Conservation (phyloP, 2,329 filamentous ascomycete species). For the Aspergillus fructus region DNA sequence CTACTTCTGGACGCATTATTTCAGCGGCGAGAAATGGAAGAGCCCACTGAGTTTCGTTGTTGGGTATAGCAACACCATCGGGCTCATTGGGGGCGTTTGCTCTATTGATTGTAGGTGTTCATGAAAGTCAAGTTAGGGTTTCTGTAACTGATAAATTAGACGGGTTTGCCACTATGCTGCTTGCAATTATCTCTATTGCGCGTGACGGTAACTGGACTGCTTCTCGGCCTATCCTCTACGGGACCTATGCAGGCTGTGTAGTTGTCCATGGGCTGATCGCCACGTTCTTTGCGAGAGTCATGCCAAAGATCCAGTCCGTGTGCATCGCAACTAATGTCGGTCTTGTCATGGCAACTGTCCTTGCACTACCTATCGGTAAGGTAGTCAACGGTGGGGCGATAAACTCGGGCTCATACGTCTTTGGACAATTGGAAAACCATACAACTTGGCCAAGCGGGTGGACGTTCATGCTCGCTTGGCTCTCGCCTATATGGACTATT, state of each 20-base stretch:
- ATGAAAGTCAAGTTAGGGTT: too few relatives aligned
- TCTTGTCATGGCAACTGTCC: slow-evolving; percentile 55
- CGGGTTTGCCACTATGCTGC: slow-evolving; percentile 30
- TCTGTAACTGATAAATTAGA: slow-evolving; percentile 10
- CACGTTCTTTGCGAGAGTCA: slow-evolving; percentile 53
- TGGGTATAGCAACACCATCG: slow-evolving; percentile 61
- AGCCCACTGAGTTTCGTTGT: slow-evolving; percentile 60
- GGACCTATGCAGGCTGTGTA: slow-evolving; percentile 55
- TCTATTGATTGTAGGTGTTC: slow-evolving; percentile 56
- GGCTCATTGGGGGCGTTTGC: slow-evolving; percentile 59
- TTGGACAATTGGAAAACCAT: slow-evolving; percentile 55
- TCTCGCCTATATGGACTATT: slow-evolving; percentile 61
- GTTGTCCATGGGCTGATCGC: slow-evolving; percentile 56
- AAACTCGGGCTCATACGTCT: slow-evolving; percentile 51
- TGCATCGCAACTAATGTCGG: slow-evolving; percentile 57
- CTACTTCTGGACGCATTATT: slow-evolving; percentile 61
- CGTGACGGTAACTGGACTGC: slow-evolving; percentile 57
- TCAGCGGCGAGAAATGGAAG: slow-evolving; percentile 53
- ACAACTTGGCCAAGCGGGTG: slow-evolving; percentile 59
- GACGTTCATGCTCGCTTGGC: slow-evolving; percentile 61
- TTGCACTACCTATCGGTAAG: slow-evolving; percentile 55
- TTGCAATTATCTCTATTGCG: slow-evolving; percentile 58
- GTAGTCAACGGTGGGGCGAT: slow-evolving; percentile 23
- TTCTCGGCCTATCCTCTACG: slow-evolving; percentile 56
- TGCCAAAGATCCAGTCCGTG: slow-evolving; percentile 59